Conservation (phyloP, 768 basidiomycete genomes). For the Tephrocybe sp. region DNA sequence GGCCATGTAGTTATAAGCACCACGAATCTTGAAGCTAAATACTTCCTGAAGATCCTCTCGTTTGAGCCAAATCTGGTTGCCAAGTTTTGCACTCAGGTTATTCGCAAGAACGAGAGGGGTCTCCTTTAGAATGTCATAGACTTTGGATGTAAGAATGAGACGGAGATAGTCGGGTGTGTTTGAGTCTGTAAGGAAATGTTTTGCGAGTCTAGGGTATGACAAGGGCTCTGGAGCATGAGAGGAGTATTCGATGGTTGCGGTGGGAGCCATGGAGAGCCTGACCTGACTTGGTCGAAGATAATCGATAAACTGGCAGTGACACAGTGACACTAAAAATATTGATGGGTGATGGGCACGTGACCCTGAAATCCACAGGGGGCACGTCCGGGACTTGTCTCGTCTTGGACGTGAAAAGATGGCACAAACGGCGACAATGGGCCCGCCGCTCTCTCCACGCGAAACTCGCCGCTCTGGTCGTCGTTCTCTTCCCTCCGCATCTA, state of each 20-base stretch:
- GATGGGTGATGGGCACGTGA: not conserved
- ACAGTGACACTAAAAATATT: too few species aligned
- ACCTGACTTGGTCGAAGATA: too few species aligned
- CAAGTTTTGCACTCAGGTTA: constrained; percentile 82
- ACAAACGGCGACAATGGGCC: constrained; percentile 69
- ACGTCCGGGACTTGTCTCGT: too few species aligned
- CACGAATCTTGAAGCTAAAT: constrained; percentile 98
- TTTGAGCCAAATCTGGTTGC: constrained; percentile 94
- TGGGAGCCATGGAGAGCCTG: constrained; percentile 32
- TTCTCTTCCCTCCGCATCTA: constrained; percentile 62
- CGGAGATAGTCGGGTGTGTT: constrained; percentile 84
- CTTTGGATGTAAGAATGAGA: constrained; percentile 84
- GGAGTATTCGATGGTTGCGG: constrained; percentile 63
- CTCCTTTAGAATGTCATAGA: constrained; percentile 85
- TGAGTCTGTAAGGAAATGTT: constrained; percentile 61
- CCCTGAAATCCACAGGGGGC: too few species aligned
- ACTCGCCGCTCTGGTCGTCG: constrained; percentile 77
- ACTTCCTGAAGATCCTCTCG: constrained; percentile 96
- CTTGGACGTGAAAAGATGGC: constrained; percentile 53
- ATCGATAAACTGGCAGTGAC: too few species aligned
- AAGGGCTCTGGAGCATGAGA: constrained; percentile 67
- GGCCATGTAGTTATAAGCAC: constrained; percentile 99
- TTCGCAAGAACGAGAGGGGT: constrained; percentile 88
- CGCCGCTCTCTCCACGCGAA: constrained; percentile 73
- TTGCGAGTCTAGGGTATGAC: constrained; percentile 61